phyloP scores from a whole-genome alignment of 106 monocot species.

The Dendrobium catenatum region DNA sequence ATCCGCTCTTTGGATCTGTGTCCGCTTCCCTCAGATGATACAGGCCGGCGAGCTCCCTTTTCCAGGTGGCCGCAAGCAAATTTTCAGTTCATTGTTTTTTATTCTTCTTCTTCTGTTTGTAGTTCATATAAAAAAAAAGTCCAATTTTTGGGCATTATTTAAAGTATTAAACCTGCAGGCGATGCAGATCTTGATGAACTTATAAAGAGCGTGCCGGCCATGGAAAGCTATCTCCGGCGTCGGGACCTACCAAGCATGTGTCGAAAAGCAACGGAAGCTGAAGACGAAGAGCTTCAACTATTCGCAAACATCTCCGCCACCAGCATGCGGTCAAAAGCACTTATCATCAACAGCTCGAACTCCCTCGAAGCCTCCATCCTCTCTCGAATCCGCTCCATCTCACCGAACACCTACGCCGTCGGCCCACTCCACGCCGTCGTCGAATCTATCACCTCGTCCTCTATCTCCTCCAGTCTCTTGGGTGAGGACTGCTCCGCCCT shows the following conservation, averaged over 20 bases:
- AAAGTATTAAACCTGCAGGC: background rate
- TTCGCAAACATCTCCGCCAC: background rate
- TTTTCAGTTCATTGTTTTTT: background rate
- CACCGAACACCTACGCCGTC: slow-evolving; percentile 21
- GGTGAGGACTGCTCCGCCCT: background rate
- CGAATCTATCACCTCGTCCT: background rate
- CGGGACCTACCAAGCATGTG: background rate
- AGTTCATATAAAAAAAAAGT: too few species aligned
- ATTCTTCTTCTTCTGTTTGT: too few species aligned
- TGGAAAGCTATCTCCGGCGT: slow-evolving; percentile 3
- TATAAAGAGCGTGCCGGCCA: background rate
- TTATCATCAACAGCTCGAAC: slow-evolving; percentile 34
- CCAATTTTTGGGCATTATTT: too few species aligned
- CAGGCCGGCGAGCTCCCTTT: slow-evolving; percentile 13
- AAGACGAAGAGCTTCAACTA: background rate
- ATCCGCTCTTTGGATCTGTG: slow-evolving; percentile 23
- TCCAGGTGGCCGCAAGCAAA: background rate
- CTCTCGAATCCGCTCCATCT: slow-evolving; percentile 12
- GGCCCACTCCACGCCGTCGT: slow-evolving; percentile 23
- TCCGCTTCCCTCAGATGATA: slow-evolving; percentile 22
- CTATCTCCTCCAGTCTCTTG: background rate
- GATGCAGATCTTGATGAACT: slow-evolving; percentile 3
- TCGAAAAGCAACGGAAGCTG: background rate
- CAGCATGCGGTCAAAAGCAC: background rate
- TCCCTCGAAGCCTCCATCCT: slow-evolving; percentile 17